Evolutionary conservation across 495 filamentous ascomycete species (phyloP), one percentile per base, ranked within the genome.

Genomic region (Sporormia fimetaria): DNA sequence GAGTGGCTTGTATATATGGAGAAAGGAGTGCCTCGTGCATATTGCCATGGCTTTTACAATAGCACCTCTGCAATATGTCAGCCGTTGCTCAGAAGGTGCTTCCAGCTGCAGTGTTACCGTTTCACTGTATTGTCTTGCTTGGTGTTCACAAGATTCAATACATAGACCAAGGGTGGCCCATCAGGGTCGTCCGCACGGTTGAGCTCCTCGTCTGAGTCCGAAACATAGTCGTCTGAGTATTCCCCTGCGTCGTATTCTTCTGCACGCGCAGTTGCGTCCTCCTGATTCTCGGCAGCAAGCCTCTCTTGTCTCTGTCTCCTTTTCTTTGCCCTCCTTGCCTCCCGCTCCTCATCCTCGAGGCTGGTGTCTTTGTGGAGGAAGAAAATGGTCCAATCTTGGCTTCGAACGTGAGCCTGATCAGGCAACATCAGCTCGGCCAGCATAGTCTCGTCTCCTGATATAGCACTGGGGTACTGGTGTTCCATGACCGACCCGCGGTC

Each of bases 11-110:
- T 96, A 98, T 41, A 98, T 96, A 61, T 98, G 88, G 36, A 98
- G 69, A 58, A 98, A 98, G n/a, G 90, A 87, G 66, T 98, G 90
- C 32, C 88, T 69, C 3, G 90, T 98, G 64, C 90, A 98, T 49
- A 98, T 95, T n/a, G 90, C 90, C 90, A 98, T 98, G 2, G 90
- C 87, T 63, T 95, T 98, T 21, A 95, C 87, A 21, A 94, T 77
- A 2, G 90, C 92, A 40, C 90, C 90, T 71, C 87, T 83, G 40
- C 22, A 50, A 30, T 33, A 40, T n/a, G 30, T 57, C 21, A 53
- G 37, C 20, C 40, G 36, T 22, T 44, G 21, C 17, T 27, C 27
- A 23, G 33, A 12, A 3, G 25, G 14, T 32, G 10, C 8, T 39
- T 2, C 11, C 12, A 10, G 27, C 7, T 15, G 14, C 17, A 40